A percentile compares a stretch with the other conserved stretches of the same genome.
Conservation (phyloP, 441 rosid genomes). For the Croton setiger region DNA sequence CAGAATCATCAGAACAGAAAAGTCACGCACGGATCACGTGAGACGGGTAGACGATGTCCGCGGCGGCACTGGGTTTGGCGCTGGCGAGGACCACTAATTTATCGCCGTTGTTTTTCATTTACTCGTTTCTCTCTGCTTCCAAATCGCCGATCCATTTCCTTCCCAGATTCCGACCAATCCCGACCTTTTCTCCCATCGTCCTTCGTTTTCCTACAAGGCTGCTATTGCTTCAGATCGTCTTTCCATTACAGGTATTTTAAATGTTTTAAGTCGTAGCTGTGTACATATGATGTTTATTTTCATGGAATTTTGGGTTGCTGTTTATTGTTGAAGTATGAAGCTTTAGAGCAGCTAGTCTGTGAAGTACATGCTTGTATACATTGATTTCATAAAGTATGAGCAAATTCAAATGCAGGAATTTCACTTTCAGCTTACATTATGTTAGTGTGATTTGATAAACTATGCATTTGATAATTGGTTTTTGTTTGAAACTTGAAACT, state of each 20-base stretch:
- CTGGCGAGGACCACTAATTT: slow-evolving; percentile 30
- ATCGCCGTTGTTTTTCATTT: slow-evolving; percentile 47
- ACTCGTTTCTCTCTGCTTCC: slow-evolving; percentile 29
- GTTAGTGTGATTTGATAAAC: background rate
- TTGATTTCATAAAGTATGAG: background rate
- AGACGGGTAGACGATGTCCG: slow-evolving; percentile 24
- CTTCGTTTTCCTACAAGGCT: background rate
- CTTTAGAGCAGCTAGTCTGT: background rate
- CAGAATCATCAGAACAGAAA: background rate
- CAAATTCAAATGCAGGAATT: background rate
- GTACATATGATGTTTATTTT: background rate
- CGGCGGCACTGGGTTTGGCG: slow-evolving; percentile 15
- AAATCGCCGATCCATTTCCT: slow-evolving; percentile 33
- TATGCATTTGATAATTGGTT: background rate
- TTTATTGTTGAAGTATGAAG: background rate
- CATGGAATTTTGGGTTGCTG: background rate
- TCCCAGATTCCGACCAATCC: slow-evolving; percentile 31
- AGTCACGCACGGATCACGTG: slow-evolving; percentile 33
- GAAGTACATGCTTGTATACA: background rate
- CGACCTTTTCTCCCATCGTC: slow-evolving; percentile 15
- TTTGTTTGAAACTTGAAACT: background rate
- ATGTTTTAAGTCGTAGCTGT: no score
- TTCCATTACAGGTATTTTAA: background rate
- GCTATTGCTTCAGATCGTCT: slow-evolving; percentile 4
- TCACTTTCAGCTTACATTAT: background rate